Evolutionary conservation across 2,329 filamentous ascomycete genomes (phyloP), one percentile per base, ranked within the genome.

Genomic region (Diaporthe eres): DNA sequence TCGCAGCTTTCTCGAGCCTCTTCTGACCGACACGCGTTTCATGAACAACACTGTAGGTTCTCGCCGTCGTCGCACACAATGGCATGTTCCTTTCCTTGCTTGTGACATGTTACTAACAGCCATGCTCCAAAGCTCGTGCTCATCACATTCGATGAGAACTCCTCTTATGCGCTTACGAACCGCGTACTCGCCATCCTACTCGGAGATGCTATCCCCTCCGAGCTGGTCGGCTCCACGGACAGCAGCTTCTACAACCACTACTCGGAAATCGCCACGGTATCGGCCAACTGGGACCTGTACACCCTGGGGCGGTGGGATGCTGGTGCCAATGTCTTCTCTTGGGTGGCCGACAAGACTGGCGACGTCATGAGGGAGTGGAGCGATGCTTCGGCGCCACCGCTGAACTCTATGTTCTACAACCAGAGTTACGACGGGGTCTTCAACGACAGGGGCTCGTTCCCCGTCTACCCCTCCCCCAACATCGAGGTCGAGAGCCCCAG

Each of bases 61-160:
- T 8, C 17, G 34, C 10, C 15, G 7, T 55, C 22, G 1, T 9
- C 65, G 15, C n/a, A 3, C 3, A 15, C 10, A 3, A 22, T 9
- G 4, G 28, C 8, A 34, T 13, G 25, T 31, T 15, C 1, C 13
- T 39, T n/a, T 28, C 15, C n/a, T 53, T 25, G 22, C 47, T 19
- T 15, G 63, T 10, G 22, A 2, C 15, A 19, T 25, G 22, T 39
- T 51, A 9, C 65, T 70, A 91, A 94, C 81, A 96, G 94, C 0
- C 88, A 12, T 19, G 6, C 2, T 42, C 58, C 17, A 55, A 55
- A 70, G 65, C 13, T 97, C 1, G 89, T 97, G 13, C 86, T 96
- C 7, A 83, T 97, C 76, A 96, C 92, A 13, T 97, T 95, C 80
- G 95, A 97, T 78, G 95, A 97, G 85, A 94, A 92, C 82, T 90